Evolutionary conservation across 768 basidiomycete genomes (phyloP).

Genomic region (Boletales sp.): DNA sequence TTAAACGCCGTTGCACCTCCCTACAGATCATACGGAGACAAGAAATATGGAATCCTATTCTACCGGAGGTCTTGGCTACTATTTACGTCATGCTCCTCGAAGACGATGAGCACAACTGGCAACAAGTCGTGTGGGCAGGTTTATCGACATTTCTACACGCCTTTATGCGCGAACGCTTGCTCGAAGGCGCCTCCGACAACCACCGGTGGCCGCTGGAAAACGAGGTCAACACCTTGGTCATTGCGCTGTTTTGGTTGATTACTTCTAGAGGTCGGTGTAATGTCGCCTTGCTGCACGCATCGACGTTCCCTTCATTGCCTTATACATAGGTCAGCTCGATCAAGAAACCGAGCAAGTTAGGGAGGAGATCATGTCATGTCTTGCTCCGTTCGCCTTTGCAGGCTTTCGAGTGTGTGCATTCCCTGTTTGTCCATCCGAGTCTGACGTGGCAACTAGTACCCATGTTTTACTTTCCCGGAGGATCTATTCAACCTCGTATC

Average conservation of each 20-base stretch:
- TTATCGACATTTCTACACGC: constrained; percentile 38
- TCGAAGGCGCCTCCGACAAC: constrained; percentile 35
- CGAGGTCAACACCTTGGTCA: constrained; percentile 42
- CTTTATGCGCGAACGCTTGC: constrained; percentile 39
- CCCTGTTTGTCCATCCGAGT: neutral
- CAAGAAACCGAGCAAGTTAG: constrained; percentile 34
- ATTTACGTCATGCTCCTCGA: constrained; percentile 59
- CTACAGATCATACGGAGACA: constrained; percentile 44
- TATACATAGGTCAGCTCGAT: constrained; percentile 16
- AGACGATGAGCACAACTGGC: constrained; percentile 46
- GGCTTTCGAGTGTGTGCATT: constrained; percentile 43
- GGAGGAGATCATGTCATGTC: constrained; percentile 32
- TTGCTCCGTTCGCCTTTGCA: constrained; percentile 47
- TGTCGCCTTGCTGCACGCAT: neutral
- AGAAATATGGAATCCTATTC: constrained; percentile 31
- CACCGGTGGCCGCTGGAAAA: constrained; percentile 49
- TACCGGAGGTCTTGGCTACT: constrained; percentile 47
- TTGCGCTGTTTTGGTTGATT: constrained; percentile 48
- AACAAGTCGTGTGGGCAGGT: constrained; percentile 43
- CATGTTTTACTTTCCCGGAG: constrained; percentile 40
- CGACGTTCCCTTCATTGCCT: neutral
- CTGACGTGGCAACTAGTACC: constrained; percentile 25
- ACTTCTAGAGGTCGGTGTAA: constrained; percentile 28
- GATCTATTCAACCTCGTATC: constrained; percentile 22
- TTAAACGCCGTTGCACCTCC: constrained; percentile 41